Evolutionary conservation across 495 filamentous ascomycete genomes (phyloP), one percentile per base, ranked within the genome.

Genomic region (Entonaema liquescens): DNA sequence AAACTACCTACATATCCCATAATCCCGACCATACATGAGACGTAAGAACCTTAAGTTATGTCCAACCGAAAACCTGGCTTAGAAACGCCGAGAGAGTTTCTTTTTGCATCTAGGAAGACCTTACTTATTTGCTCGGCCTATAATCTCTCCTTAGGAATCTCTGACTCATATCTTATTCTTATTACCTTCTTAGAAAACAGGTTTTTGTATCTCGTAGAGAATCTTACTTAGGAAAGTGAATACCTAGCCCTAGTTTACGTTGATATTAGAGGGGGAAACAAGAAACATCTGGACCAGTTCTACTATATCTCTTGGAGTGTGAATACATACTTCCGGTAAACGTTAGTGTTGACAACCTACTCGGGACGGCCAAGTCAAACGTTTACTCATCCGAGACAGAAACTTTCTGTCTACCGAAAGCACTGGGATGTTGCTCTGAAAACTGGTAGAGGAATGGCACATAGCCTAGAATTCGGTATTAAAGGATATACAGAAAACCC

Each of bases 361-460:
- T 53, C 29, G 47, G 49, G 59, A 52, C 59, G 5, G 9, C 2
- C 15, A 28, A 50, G 23, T n/a, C 15, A 50, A 36, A 38, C 31
- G 26, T 38, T 38, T 53, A 36, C 23, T 62, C 21, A 13, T 49
- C 59, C 19, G 11, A 53, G 59, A 53, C 42, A 31, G 6, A 33
- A 52, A 52, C 36, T 3, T 50, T 25, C 12, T 29, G 23, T 17
- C 15, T 21, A 25, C 13, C 25, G 23, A 29, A 28, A 13, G n/a
- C 49, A 6, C 49, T 29, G 12, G 13, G 23, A 29, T 53, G n/a
- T 53, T 9, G 12, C 0, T 53, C 12, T 23, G 31, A 23, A 23
- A 21, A 1, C 11, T 23, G n/a, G 19, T 47, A 47, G 19, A 47
- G 11, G 17, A 44, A 47, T 21, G 42, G 17, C 42, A 47, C 3